phyloP scores from a whole-genome alignment of 2,329 filamentous ascomycete species.

The Chaetomiaceae sp. region DNA sequence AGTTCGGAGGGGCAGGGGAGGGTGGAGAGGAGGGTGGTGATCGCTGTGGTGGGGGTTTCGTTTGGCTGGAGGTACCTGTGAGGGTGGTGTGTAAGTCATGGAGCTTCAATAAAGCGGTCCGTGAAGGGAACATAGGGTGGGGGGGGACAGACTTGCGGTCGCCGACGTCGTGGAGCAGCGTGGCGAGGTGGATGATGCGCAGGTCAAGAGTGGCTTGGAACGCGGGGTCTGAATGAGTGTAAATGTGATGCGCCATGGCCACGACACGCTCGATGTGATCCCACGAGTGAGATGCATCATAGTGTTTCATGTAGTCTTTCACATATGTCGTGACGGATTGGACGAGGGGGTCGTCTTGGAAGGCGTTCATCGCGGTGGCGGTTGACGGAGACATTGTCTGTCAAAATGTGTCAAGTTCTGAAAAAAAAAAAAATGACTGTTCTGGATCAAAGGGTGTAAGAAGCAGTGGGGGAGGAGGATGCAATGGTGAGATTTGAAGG shows the following conservation, averaged over 20 bases:
- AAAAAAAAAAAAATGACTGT: too few species aligned
- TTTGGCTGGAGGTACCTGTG: conserved; percentile 51
- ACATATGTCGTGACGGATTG: conserved; percentile 56
- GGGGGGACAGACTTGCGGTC: conserved; percentile 57
- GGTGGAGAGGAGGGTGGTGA: conserved; percentile 48
- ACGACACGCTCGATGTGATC: conserved; percentile 76
- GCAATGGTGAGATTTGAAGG: too few species aligned
- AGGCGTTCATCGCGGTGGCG: conserved; percentile 19
- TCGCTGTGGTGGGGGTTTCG: conserved; percentile 50
- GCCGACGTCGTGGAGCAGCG: conserved; percentile 80
- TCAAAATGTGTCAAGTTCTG: too few species aligned
- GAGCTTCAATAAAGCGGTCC: neutral
- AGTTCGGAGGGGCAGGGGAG: conserved; percentile 52
- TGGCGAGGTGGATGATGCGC: conserved; percentile 58
- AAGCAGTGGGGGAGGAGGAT: too few species aligned
- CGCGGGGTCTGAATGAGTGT: conserved; percentile 40
- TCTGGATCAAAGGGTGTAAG: too few species aligned
- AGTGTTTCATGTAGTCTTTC: conserved; percentile 64
- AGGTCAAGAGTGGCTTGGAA: conserved; percentile 36
- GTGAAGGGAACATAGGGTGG: neutral
- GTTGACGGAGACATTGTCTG: conserved; percentile 4
- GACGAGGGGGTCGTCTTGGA: conserved; percentile 43
- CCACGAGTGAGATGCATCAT: conserved; percentile 86
- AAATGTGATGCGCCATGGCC: conserved; percentile 61
- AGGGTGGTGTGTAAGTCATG: neutral